phyloP scores from a whole-genome alignment of 331 rosid species.

The Cucumis variabilis region DNA sequence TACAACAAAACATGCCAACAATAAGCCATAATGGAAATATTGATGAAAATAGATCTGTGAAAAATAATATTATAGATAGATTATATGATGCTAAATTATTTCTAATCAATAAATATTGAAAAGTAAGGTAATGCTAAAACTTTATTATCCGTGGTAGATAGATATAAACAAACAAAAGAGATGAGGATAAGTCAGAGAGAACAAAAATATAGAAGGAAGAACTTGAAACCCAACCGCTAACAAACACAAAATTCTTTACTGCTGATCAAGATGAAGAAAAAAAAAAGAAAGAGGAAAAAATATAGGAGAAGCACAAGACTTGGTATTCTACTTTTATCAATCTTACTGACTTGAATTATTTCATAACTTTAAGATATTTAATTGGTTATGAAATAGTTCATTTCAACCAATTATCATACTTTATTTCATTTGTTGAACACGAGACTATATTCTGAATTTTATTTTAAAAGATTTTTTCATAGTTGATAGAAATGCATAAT shows the following conservation, averaged over 20 bases:
- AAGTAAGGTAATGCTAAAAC: not conserved
- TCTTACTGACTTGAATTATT: no score
- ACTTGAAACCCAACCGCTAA: slow-evolving; percentile 19
- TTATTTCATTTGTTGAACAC: no score
- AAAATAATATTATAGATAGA: not conserved
- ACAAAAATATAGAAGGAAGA: not conserved
- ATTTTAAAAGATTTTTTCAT: no score
- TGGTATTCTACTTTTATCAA: no score
- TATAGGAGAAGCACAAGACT: not conserved
- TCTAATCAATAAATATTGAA: not conserved
- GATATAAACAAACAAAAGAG: slow-evolving; percentile 19
- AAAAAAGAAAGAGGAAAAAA: not conserved
- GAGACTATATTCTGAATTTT: no score
- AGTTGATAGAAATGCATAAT: no score
- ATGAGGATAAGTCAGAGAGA: not conserved
- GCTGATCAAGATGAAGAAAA: not conserved
- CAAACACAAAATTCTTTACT: slow-evolving; percentile 23
- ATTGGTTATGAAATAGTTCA: no score
- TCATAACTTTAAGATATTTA: no score
- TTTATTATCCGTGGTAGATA: not conserved
- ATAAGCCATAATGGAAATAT: no score
- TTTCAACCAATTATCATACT: no score
- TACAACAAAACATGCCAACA: no score
- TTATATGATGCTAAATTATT: not conserved
- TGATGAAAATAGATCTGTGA: not conserved